Evolutionary conservation across 192 early-diverging fungal genomes (phyloP), one percentile per base, ranked within the genome.

Genomic region (Coemansia sp.): DNA sequence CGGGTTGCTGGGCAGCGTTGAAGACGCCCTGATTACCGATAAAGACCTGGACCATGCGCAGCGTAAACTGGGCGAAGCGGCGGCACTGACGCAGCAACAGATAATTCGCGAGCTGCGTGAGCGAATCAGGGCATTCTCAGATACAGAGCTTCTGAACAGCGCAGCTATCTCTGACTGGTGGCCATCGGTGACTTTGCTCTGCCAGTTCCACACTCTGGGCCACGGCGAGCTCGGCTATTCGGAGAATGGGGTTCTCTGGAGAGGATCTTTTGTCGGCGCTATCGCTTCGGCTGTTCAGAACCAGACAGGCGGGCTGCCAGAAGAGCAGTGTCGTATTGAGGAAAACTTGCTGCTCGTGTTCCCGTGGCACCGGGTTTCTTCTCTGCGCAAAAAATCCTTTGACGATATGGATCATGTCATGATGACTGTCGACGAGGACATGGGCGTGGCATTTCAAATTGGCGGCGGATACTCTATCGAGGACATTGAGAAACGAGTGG

Each of bases 171-270:
- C 38, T 5, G 34, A 49, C 22, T 70, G 63, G 68, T 20, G 38
- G 16, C 31, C 52, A 0, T 69, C 71, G 51, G 68, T 63, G 3
- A 67, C 72, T 0, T 29, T 80, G 55, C 67, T 80, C n/a, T 68
- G 72, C 22, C 77, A 80, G 66, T 75, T 80, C 55, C 59, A 75
- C 45, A 80, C 77, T 1, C 48, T 74, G 48, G 77, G 77, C 22
- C 63, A 72, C 36, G 77, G 77, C n/a, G 22, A 25, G 5, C 63
- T 71, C 10, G 36, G 65, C 16, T 66, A 68, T 32, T 22, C 30
- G 48, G n/a, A 45, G 36, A 18, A 61, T 65, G 18, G 18, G 48
- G 25, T 80, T 68, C 69, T 32, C n/a, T 48, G 77, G 77, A 16
- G 38, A 55, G 16, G 40, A 60, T 12, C 68, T 63, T 11, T 69